Conservation (phyloP, 169 alveolate species). For the Cryptosporidium viatorum region DNA sequence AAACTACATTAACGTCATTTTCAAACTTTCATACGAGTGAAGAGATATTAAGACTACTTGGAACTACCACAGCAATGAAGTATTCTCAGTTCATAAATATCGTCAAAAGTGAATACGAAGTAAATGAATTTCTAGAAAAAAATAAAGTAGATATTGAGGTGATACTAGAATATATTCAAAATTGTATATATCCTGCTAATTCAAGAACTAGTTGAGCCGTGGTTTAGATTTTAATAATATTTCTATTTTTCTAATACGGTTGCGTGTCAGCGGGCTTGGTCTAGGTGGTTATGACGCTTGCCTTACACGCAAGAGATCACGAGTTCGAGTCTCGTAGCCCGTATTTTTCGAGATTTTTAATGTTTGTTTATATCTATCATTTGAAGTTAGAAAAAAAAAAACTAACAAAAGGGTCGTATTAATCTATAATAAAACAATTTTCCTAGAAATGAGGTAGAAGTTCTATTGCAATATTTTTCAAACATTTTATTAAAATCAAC, state of each 20-base stretch:
- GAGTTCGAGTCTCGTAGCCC: constrained; percentile 78
- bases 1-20: constrained; percentile 22
- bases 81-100: constrained; percentile 37
- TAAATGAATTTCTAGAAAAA: background rate
- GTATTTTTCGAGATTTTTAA: too few relatives aligned
- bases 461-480: background rate
- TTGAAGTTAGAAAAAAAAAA: background rate
- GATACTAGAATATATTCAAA: constrained; percentile 45
- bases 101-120: background rate
- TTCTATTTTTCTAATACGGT: background rate
- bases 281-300: constrained; percentile 78
- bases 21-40: constrained; percentile 54
- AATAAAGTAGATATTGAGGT: constrained; percentile 15
- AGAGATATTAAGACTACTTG: constrained; percentile 50
- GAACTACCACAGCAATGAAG: constrained; percentile 33
- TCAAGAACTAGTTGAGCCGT: background rate
- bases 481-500: background rate
- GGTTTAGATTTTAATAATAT: background rate
- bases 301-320: constrained; percentile 77
- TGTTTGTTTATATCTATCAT: too few relatives aligned
- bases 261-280: constrained; percentile 72
- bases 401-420: background rate
- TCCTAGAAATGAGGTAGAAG: too few relatives aligned
- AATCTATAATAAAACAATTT: background rate
- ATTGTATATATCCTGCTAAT: constrained; percentile 27